Evolutionary conservation across 805 yeast genomes (phyloP).

Genomic region (Kodamaea sagamina): DNA sequence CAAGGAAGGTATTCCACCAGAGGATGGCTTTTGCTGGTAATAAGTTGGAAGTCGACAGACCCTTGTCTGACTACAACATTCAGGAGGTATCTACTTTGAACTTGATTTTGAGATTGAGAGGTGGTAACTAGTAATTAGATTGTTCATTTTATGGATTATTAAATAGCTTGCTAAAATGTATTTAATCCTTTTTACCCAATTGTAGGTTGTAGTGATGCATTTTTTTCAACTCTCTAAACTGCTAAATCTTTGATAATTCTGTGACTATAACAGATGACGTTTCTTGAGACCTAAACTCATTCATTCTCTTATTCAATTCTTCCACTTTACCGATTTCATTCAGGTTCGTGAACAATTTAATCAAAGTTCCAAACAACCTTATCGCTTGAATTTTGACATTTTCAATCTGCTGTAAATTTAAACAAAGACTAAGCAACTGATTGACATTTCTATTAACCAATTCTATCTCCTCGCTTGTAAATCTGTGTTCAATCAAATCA

Average conservation of each 20-base stretch:
- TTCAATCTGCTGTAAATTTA: constrained; percentile 50
- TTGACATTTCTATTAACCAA: neutral
- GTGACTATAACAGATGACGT: constrained; percentile 21
- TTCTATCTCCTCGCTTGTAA: neutral
- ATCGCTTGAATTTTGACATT: constrained; percentile 57
- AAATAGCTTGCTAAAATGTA: neutral
- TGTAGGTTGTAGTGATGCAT: too few relatives aligned
- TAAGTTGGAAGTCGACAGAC: constrained; percentile 99
- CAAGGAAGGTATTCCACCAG: constrained; percentile 99
- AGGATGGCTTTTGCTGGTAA: constrained; percentile 99
- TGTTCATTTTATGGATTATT: constrained; percentile 33
- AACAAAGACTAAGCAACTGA: constrained; percentile 25
- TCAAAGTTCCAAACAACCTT: constrained; percentile 28
- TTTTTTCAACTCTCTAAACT: neutral
- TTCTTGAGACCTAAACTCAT: constrained; percentile 19
- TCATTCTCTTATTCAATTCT: constrained; percentile 17
- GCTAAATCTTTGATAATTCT: constrained; percentile 16
- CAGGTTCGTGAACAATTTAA: constrained; percentile 19
- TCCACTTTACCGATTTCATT: constrained; percentile 17
- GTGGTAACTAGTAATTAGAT: constrained; percentile 96
- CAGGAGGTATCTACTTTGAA: constrained; percentile 99
- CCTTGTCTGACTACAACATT: constrained; percentile 98
- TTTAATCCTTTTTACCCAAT: constrained; percentile 42
- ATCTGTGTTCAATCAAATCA: neutral
- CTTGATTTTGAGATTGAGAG: constrained; percentile 95